These are phyloP conservation scores for Pinus tabuliformis DNA, from an alignment of 75 land plant genomes.

Conservation along the genomic window DNA sequence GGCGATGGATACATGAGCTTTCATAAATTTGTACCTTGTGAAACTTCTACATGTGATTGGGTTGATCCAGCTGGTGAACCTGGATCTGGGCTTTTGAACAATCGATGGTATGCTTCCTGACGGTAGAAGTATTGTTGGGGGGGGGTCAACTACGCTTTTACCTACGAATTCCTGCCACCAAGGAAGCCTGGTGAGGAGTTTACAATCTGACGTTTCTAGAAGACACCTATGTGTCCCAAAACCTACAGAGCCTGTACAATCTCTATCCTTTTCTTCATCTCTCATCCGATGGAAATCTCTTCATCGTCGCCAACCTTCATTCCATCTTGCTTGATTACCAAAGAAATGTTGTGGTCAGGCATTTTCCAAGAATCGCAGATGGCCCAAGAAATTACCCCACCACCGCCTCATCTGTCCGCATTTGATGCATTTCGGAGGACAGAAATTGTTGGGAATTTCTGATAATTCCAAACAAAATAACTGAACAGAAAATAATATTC, in stretches of 20 bases:
- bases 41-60: slow-evolving; percentile 30
- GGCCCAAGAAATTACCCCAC: slow-evolving; percentile 17
- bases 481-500: too few relatives aligned
- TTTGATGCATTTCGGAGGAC: slow-evolving; percentile 6
- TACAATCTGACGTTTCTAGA: background rate
- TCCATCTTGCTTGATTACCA: slow-evolving; percentile 13
- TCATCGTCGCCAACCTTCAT: slow-evolving; percentile 12
- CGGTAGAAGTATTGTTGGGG: slow-evolving; percentile 29
- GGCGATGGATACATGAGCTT: slow-evolving; percentile 17
- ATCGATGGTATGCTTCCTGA: slow-evolving; percentile 47
- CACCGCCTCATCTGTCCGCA: slow-evolving; percentile 8
- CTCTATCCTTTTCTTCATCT: too few relatives aligned
- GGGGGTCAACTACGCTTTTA: slow-evolving; percentile 24
- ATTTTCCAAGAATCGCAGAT: slow-evolving; percentile 1
- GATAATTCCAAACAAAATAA: too few relatives aligned
- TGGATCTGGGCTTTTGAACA: slow-evolving; percentile 8
- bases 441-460: too few relatives aligned
- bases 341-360: slow-evolving; percentile 2
- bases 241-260: slow-evolving; percentile 1
- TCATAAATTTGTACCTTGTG: slow-evolving; percentile 22
- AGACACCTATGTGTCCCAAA: background rate
- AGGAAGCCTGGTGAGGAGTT: background rate
- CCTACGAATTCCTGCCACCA: slow-evolving; percentile 32
- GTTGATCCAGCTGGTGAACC: background rate
- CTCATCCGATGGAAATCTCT: too few relatives aligned